A percentile compares a stretch with the other conserved stretches of the same genome.
Evolutionary conservation across 768 basidiomycete species (phyloP).

Genomic region (Lactarius deliciosus): DNA sequence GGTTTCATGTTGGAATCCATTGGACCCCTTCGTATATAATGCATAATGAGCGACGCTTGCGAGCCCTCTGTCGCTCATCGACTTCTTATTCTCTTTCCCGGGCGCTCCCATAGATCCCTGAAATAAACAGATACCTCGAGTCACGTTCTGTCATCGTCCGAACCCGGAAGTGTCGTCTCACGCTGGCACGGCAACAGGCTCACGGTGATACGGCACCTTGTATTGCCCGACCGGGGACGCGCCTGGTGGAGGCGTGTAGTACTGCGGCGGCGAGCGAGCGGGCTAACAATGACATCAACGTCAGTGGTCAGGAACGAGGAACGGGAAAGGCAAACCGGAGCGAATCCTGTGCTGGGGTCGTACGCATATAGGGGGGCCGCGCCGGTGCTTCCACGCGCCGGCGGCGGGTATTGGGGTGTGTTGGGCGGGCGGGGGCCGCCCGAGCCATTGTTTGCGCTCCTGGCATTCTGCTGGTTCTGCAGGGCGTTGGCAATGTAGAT

Average conservation of each 20-base stretch:
- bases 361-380: neutral
- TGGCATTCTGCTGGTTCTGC: neutral
- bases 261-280: neutral
- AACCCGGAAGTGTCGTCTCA: no score
- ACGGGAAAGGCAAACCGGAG: neutral
- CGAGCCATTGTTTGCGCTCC: neutral
- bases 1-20: no score
- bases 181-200: no score
- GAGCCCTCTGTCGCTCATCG: no score
- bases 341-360: conserved; percentile 11
- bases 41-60: no score
- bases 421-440: neutral
- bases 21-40: no score
- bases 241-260: conserved; percentile 11
- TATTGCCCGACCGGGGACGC: neutral
- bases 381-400: neutral
- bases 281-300: conserved; percentile 2
- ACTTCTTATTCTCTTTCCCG: no score
- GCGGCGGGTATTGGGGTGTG: conserved; percentile 16
- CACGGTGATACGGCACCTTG: neutral
- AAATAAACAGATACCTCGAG: no score
- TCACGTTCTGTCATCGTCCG: no score
- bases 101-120: no score
- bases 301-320: neutral
- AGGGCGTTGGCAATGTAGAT: neutral